Base-by-base conservation (phyloP, 208 protist genomes). In the Leishmania tarentolae region DNA sequence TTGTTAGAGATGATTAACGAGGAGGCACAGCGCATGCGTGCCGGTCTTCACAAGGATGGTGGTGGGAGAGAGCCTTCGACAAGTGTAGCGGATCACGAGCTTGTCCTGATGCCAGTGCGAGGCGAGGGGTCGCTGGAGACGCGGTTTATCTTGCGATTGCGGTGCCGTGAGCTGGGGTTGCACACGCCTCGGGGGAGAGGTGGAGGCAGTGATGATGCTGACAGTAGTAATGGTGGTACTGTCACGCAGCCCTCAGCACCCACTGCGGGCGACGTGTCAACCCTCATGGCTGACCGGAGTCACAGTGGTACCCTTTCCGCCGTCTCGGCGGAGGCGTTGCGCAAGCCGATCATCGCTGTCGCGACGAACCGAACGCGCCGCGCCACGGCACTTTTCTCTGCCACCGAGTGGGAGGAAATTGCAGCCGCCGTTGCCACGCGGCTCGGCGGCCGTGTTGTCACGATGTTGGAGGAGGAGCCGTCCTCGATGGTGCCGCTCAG, bases 101-200 rank as follows among this genome's bases (percentile, higher is more conserved):
- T 91, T 21, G 93, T 97, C 7, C 76, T 94, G 11, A 97, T 97
- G 93, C 92, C 91, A 0, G 83, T 82, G 11, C 69, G 76, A 37
- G 79, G 76, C 3, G 78, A 87, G 31, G 68, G 65, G 9, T 44
- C 78, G 19, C 37, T 72, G 9, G 15, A 7, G 56, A 85, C 78
- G 40, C 76, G 77, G 40, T 85, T 95, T 11, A 50, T 91, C 17
- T 42, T 97, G 74, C 91, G 93, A 28, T 52, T 95, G 44, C 91
- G 93, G 42, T 78, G 80, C 72, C 77, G 73, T 7, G 89, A 92
- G 21, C 74, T 80, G 8, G 56, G 68, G 52, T 21, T 52, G 56
- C 53, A 9, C 52, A 44, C 21, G 17, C 21, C 35, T 40, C 7
- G 2, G 11, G 35, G 31, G 31, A 61, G 69, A 31, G 69, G 19